These are phyloP conservation scores for Polytrichum commune DNA, from an alignment of 225 moss, liverwort and hornwort species.

Conservation along the genomic window DNA sequence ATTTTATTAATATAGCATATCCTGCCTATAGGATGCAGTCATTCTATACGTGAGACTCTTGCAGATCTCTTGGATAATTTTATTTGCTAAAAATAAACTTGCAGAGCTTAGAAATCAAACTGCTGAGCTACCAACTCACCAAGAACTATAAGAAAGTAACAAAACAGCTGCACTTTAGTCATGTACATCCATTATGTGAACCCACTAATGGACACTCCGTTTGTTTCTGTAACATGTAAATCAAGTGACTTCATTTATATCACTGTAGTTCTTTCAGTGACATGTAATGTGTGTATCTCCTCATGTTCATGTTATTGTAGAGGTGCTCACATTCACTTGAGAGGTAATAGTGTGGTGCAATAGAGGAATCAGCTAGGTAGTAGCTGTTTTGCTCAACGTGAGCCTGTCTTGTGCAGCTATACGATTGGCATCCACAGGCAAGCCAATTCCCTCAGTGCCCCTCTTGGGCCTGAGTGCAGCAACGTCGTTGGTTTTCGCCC, in stretches of 20 bases:
- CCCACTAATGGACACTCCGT: not conserved
- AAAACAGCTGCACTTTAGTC: too few relatives aligned
- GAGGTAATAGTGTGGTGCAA: too few relatives aligned
- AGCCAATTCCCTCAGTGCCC: slow-evolving; percentile 59
- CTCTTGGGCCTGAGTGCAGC: slow-evolving; percentile 65
- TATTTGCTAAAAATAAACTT: too few relatives aligned
- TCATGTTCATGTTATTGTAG: not conserved
- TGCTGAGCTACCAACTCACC: too few relatives aligned
- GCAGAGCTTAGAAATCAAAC: too few relatives aligned
- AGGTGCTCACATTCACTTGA: not conserved
- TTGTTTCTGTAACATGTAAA: not conserved
- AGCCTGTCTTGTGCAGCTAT: slow-evolving; percentile 39
- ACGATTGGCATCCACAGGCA: slow-evolving; percentile 65
- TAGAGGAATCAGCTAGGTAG: not conserved
- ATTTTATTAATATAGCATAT: too few relatives aligned
- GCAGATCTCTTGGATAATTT: not conserved
- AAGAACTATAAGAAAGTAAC: too few relatives aligned
- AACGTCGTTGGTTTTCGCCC: slow-evolving; percentile 66
- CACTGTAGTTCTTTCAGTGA: not conserved
- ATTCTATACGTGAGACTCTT: not conserved
- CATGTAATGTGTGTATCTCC: not conserved
- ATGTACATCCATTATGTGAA: not conserved
- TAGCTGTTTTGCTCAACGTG: not conserved
- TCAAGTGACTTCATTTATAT: not conserved
- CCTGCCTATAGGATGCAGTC: too few relatives aligned